Base-by-base conservation (phyloP, 2,329 filamentous ascomycete genomes). In the Fusarium foetens region DNA sequence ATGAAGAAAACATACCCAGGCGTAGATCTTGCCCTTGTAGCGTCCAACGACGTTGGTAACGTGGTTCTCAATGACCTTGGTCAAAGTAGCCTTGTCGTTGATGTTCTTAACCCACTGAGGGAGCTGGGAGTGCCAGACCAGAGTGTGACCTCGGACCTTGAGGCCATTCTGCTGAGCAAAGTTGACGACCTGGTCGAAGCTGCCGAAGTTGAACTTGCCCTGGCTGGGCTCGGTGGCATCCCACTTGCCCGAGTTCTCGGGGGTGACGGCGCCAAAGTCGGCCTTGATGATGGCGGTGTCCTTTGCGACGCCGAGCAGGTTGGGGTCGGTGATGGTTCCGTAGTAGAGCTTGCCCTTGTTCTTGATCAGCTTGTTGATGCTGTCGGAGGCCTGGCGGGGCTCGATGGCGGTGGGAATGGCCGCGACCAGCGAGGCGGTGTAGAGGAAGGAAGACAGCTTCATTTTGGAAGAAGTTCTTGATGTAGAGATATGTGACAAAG, bases 211-310 rank as follows among this genome's bases (percentile, higher is more conserved):
- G 85, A 89, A 93, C 5, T 74, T 76, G 66, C 85, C 86, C 84
- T 81, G 19, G 42, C 59, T 27, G 60, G 33, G 66, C 58, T 68
- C 43, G 3, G 45, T 68, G 27, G 86, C 82, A 70, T 91, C 88
- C 90, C 90, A 93, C 81, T 93, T 92, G 87, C 91, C 90, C 77
- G 85, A 88, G 84, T 93, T 92, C 84, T 93, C 91, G 8, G 89
- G 87, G 0, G 90, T 92, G 29, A 93, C 83, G 78, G 89, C 86
- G 27, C 90, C 90, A 70, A 92, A 92, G 23, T 91, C 82, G 68
- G 86, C 85, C 79, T 92, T 88, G 76, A 91, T 84, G 39, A 75
- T 10, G 63, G 84, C 83, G n/a, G 86, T 63, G 43, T 89, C 70
- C 33, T 66, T 54, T 21, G 41, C 31, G 14, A 81, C 77, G 31